Base-by-base conservation (phyloP, 2,329 filamentous ascomycete genomes). In the Diplodia mutila region DNA sequence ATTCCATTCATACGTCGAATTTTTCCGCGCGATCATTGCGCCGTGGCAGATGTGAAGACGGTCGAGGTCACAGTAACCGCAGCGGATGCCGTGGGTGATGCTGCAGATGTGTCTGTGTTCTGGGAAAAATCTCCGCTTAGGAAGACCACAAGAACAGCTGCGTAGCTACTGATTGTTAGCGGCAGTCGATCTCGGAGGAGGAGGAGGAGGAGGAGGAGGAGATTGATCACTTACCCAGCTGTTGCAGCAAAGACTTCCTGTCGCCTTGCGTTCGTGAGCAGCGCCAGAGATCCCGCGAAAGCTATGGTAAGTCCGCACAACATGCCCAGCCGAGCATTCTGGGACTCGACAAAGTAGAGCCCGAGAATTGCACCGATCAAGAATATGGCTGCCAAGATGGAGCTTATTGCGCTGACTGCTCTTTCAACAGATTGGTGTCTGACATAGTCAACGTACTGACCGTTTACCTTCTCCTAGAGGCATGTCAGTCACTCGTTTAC, bases 81-180 rank as follows among this genome's bases (percentile, higher is more conserved):
- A 4, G 27, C 4, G 0, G 16, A 9, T 59, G n/a, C 14, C 4
- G 21, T n/a, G 8, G 53, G n/a, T 2, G 53, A 39, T 14, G 29
- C 32, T 2, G 32, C 4, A 0, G 53, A 14, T 3, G 32, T 21
- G 8, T 8, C 34, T 9, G 66, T 29, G 7, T 69, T 67, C 37
- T 59, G 54, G 39, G 69, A 54, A 25, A 71, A 66, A 32, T 72
- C 67, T 4, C 67, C 68, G 42, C 67, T 71, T 2, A 72, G 55
- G 34, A 72, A 72, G 1, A 72, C 70, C 16, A 72, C 68, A 9
- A 71, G 64, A 5, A 72, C 69, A 32, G 70, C 69, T 11, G 69
- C 68, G 37, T 70, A 71, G 14, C 70, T 71, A 18, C n/a, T 14
- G 11, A 3, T 9, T 23, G 21, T 67, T 49, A 59, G 14, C 14